Evolutionary conservation across 768 basidiomycete species (phyloP).

Genomic region (Antrodiella citrinella): DNA sequence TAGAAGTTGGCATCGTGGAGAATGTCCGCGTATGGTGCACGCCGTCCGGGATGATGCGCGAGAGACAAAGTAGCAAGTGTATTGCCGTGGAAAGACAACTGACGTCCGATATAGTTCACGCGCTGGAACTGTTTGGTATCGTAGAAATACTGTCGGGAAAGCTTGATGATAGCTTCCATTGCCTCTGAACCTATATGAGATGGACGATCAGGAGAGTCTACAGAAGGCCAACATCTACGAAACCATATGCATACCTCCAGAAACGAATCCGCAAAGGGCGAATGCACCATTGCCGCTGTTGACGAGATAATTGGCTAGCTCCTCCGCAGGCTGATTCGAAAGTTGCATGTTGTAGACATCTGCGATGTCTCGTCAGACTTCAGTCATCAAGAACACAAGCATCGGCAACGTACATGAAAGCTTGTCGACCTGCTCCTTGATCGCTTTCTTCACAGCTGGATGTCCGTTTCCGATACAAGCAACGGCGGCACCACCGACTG

Average conservation of each 20-base stretch:
- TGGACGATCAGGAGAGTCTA: background rate
- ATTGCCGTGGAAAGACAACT: slow-evolving; percentile 82
- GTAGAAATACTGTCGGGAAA: slow-evolving; percentile 66
- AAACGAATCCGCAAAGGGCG: slow-evolving; percentile 59
- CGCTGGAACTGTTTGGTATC: slow-evolving; percentile 66
- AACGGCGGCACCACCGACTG: slow-evolving; percentile 82
- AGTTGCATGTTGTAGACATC: slow-evolving; percentile 87
- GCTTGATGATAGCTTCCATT: slow-evolving; percentile 81
- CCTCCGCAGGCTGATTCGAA: slow-evolving; percentile 74
- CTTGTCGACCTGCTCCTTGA: slow-evolving; percentile 75
- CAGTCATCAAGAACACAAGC: background rate
- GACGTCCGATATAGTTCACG: slow-evolving; percentile 69
- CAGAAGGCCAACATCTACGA: background rate
- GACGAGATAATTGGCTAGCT: slow-evolving; percentile 60
- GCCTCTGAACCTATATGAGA: slow-evolving; percentile 66
- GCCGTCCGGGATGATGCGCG: slow-evolving; percentile 57
- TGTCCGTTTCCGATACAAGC: slow-evolving; percentile 69
- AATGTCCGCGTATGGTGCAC: slow-evolving; percentile 59
- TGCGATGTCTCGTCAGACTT: slow-evolving; percentile 18
- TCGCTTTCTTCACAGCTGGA: slow-evolving; percentile 60
- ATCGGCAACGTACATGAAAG: slow-evolving; percentile 51
- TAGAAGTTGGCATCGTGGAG: slow-evolving; percentile 63
- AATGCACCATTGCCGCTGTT: slow-evolving; percentile 69
- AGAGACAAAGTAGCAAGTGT: slow-evolving; percentile 65
- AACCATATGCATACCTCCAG: slow-evolving; percentile 48